These are phyloP conservation scores for Exophiala sp. DNA, from an alignment of 2,329 filamentous ascomycete genomes.

Conservation along the genomic window DNA sequence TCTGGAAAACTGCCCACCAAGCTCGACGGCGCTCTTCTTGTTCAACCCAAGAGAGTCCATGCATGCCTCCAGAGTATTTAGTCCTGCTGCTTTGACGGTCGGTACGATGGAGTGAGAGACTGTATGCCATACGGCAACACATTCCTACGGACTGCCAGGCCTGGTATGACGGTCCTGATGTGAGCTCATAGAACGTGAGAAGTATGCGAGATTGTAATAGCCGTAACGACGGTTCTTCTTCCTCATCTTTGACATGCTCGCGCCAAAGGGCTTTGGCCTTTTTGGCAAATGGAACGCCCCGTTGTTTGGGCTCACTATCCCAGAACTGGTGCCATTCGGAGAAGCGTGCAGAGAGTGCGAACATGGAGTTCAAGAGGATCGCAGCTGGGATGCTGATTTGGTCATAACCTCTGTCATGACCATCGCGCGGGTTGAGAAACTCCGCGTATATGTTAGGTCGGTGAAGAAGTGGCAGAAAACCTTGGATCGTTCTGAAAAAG, in stretches of 20 bases:
- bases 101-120: neutral
- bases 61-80: neutral
- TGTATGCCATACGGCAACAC: neutral
- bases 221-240: neutral
- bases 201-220: neutral
- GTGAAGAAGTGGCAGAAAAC: too few species aligned
- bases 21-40: neutral
- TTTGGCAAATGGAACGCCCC: too few species aligned
- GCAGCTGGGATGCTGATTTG: neutral
- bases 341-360: neutral
- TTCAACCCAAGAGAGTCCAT: neutral
- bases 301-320: too few species aligned
- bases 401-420: too few species aligned
- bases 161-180: neutral
- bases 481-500: too few species aligned
- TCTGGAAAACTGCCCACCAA: neutral
- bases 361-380: neutral
- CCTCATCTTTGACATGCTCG: neutral
- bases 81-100: neutral
- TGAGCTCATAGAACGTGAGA: neutral
- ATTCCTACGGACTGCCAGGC: neutral
- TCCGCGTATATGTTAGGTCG: too few species aligned
- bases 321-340: neutral
- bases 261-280: too few species aligned
- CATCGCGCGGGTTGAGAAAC: too few species aligned